Percentiles rank a stretch among this genome's conserved stretches.
These are phyloP conservation scores for Fusarium annulatum DNA, from an alignment of 2,329 filamentous ascomycete genomes.

Conservation along the genomic window DNA sequence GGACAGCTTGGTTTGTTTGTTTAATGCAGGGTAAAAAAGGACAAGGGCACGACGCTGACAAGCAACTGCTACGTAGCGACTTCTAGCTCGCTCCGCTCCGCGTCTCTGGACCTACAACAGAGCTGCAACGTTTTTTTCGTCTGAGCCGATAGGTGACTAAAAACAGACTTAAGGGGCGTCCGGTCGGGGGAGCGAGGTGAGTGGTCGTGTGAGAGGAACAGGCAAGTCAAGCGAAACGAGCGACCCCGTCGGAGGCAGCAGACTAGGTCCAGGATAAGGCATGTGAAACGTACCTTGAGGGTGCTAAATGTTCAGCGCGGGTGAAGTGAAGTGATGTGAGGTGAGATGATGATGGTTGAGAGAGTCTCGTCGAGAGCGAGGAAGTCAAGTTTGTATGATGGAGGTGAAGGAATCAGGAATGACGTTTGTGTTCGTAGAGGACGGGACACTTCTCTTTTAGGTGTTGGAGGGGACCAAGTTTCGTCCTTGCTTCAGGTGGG, in stretches of 20 bases:
- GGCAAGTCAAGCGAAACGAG: conserved; percentile 43
- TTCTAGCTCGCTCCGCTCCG: conserved; percentile 33
- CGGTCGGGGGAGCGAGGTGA: conserved; percentile 19
- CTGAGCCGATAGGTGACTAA: conserved; percentile 22
- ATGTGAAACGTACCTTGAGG: conserved; percentile 33
- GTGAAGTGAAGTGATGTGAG: background rate
- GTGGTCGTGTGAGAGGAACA: conserved; percentile 40
- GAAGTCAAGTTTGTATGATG: conserved; percentile 12
- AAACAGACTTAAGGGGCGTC: conserved; percentile 40
- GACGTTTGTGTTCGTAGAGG: conserved; percentile 33
- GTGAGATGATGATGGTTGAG: conserved; percentile 5
- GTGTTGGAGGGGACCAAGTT: conserved; percentile 30
- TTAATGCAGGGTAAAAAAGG: conserved; percentile 29
- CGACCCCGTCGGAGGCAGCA: conserved; percentile 25
- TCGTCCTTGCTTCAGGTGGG: conserved; percentile 14
- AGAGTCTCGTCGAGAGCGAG: background rate
- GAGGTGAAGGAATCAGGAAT: conserved; percentile 23
- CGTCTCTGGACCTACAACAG: conserved; percentile 26
- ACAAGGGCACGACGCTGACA: conserved; percentile 30
- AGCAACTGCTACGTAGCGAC: conserved; percentile 34
- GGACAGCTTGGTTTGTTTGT: conserved; percentile 12
- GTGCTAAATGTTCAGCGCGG: conserved; percentile 10
- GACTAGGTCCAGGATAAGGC: conserved; percentile 25
- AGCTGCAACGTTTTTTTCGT: conserved; percentile 16
- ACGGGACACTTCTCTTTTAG: conserved; percentile 31